These are phyloP conservation scores for Smallanthus sonchifolius DNA, from an alignment of 129 eudicot species.

Conservation along the genomic window DNA sequence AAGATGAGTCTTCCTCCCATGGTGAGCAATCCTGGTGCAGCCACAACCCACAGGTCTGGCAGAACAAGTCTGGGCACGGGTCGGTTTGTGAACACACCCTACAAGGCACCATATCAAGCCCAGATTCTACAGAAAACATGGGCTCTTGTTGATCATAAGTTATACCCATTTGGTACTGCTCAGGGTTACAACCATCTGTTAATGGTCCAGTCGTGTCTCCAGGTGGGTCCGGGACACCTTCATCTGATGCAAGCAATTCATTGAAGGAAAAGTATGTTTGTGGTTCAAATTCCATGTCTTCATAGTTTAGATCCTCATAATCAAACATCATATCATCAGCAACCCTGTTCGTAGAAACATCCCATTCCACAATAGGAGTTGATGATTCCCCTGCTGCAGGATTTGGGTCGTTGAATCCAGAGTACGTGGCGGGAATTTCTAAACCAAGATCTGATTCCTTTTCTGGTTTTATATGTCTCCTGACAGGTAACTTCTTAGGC, in stretches of 20 bases:
- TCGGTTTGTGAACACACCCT: conserved; percentile 47
- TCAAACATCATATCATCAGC: conserved; percentile 61
- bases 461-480: conserved; percentile 57
- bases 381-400: conserved; percentile 29
- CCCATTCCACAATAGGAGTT: conserved; percentile 55
- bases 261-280: conserved; percentile 90
- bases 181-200: conserved; percentile 28
- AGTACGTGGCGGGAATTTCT: conserved; percentile 29
- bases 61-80: conserved; percentile 68
- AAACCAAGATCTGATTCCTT: conserved; percentile 26
- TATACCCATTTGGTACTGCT: conserved; percentile 39
- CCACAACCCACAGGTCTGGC: conserved; percentile 61
- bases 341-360: conserved; percentile 42
- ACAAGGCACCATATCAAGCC: conserved; percentile 36
- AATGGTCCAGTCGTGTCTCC: conserved; percentile 19
- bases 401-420: conserved; percentile 15
- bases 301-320: conserved; percentile 44
- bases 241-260: conserved; percentile 76
- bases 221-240: conserved; percentile 30
- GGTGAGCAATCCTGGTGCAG: conserved; percentile 86
- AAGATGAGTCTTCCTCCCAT: conserved; percentile 51
- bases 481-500: conserved; percentile 69
- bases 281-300: conserved; percentile 84
- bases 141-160: conserved; percentile 44
- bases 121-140: conserved; percentile 31